Percentiles rank a stretch among this genome's conserved stretches.
Conservation (phyloP, 169 alveolate species). For the Plasmodium blacklocki region DNA sequence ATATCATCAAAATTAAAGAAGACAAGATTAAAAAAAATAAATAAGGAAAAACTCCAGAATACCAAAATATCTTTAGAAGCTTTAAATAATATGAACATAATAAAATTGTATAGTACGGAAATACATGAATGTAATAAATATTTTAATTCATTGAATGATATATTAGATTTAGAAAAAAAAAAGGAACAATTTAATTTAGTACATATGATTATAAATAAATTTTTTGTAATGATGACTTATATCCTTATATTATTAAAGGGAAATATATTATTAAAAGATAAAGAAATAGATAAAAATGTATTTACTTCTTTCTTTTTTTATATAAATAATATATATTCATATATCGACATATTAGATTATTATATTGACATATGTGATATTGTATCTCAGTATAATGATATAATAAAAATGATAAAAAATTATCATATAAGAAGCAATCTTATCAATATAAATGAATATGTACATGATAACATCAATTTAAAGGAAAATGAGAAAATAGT, state of each 20-base stretch:
- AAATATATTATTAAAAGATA: background rate
- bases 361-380: constrained; percentile 46
- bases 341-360: constrained; percentile 42
- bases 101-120: constrained; percentile 45
- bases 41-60: constrained; percentile 13
- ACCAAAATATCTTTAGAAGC: constrained; percentile 29
- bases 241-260: constrained; percentile 28
- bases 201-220: constrained; percentile 42
- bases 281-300: constrained; percentile 17
- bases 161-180: constrained; percentile 21
- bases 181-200: constrained; percentile 53
- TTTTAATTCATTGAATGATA: constrained; percentile 12
- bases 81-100: constrained; percentile 26
- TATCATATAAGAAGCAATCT: background rate
- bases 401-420: constrained; percentile 1
- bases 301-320: constrained; percentile 62
- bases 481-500: background rate
- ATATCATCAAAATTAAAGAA: constrained; percentile 36
- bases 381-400: constrained; percentile 18
- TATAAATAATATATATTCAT: constrained; percentile 51
- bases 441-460: background rate
- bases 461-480: background rate
- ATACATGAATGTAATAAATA: constrained; percentile 30
- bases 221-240: constrained; percentile 41
- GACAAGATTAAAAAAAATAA: constrained; percentile 20